Evolutionary conservation across 805 yeast species (phyloP), one percentile per base, ranked within the genome.

Genomic region (Spathaspora sp.): DNA sequence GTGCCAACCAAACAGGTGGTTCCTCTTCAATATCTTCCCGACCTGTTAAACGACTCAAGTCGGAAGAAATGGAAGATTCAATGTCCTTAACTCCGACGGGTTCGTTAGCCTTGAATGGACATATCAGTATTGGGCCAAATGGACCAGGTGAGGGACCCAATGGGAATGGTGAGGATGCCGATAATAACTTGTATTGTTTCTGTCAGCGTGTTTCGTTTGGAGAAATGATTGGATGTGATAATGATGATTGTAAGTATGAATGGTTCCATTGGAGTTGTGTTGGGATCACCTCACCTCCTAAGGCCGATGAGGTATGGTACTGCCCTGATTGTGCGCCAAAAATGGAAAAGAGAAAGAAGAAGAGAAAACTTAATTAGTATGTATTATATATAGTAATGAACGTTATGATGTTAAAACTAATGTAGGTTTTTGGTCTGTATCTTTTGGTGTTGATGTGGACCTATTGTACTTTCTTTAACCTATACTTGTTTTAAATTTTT

Each of bases 181-280:
- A 75, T 54, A 73, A 74, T 54, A 72, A 67, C 47, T 60, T 75
- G 50, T 93, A 93, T 66, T 94, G 99, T 69, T 86, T 89, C 70
- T 94, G 99, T 65, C 97, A 90, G 66, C 86, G 94, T 58, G 96
- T 89, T 0, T 92, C 97, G 0, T 91, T 87, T 70, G 99, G 99
- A 26, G 92, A 86, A 60, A 94, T 94, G 99, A 89, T 94, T 63
- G 98, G 96, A 0, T 94, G 99, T 71, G 99, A 94, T 65, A 88
- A 90, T 55, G 87, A 86, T 20, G 84, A 86, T 59, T 94, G 99
- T 73, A 82, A 84, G 63, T 84, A 77, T 57, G 97, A 90, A 65
- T 93, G 98, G 98, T 93, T 93, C 71, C 99, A 94, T 68, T 93
- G 92, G 77, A 86, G 85, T 51, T 94, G 99, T 74, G 97, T 93